Percentiles rank a stretch among this genome's conserved stretches.
These are phyloP conservation scores for Trichoderma asperelloides DNA, from an alignment of 495 filamentous ascomycete genomes.

Conservation along the genomic window DNA sequence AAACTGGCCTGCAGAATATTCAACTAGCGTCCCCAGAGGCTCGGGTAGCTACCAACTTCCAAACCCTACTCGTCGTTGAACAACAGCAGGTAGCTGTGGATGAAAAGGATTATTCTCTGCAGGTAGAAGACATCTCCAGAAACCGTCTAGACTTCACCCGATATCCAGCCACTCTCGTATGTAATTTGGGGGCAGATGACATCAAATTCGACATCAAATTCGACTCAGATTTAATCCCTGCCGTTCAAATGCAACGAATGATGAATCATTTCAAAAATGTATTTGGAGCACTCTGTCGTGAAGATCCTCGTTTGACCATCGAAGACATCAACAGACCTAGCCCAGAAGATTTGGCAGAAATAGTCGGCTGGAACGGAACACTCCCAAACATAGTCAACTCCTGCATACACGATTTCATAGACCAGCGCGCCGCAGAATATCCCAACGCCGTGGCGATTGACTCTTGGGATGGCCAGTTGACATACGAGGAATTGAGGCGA, in stretches of 20 bases:
- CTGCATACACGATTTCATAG: constrained; percentile 2
- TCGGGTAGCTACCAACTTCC: constrained; percentile 21
- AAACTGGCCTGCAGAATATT: constrained; percentile 31
- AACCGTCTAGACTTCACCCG: no score
- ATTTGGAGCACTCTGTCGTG: no score
- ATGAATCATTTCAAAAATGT: no score
- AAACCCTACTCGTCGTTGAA: constrained; percentile 18
- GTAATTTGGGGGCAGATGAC: no score
- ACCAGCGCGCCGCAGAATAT: constrained; percentile 4
- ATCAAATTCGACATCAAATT: no score
- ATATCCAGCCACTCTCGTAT: background rate
- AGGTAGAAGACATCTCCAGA: background rate
- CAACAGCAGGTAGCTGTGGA: background rate
- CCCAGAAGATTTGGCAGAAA: background rate
- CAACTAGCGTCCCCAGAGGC: constrained; percentile 16
- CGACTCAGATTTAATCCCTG: no score
- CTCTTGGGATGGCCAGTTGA: constrained; percentile 17
- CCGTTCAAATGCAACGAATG: no score
- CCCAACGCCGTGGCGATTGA: constrained; percentile 14
- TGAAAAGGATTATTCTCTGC: background rate
- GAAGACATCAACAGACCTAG: background rate
- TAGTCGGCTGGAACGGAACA: background rate
- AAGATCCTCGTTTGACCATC: no score
- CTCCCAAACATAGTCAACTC: background rate
- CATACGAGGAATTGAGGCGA: constrained; percentile 16